Base-by-base conservation (phyloP, 345 rosid species). In the Sisymbrium irio region DNA sequence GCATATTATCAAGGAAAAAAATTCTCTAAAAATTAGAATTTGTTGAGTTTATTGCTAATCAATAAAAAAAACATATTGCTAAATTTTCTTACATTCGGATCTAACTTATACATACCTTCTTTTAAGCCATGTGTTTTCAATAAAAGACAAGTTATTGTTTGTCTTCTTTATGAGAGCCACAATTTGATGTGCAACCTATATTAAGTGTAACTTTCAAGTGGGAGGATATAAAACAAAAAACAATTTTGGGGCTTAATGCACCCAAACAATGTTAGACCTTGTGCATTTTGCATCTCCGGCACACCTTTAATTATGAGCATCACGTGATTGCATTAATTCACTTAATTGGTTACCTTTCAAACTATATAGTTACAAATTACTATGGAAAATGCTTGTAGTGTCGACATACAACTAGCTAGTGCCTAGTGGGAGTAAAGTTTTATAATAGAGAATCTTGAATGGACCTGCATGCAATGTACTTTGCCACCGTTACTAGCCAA, bases 401-500 rank as follows among this genome's bases (percentile, higher is more conserved):
- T n/a, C 28, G 57, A 25, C 13, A 62, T 49, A 32, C 54, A 19
- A 49, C 54, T 49, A 19, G 53, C 54, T 49, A 19, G 53, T 47
- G 27, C 53, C 54, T 45, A 18, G 32, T 49, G 15, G n/a, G 51
- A 44, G 5, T 46, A 51, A 20, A n/a, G 14, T 19, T 7, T 50
- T 51, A 19, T 37, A 27, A 17, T 36, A 47, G 9, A 19, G 7
- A 69, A 25, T 59, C 49, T 47, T 32, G 10, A 57, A 56, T 18
- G 47, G 35, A 83, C 82, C 77, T 75, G 36, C 77, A 78, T 72
- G 79, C 80, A 78, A 18, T 65, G 73, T 30, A 58, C 45, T 58
- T 36, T 58, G 25, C 45, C 77, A 28, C 85, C 78, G 57, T 80
- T 83, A 77, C 71, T 76, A 18, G 85, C 55, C n/a, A 76, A 11